A percentile compares a stretch with the other conserved stretches of the same genome.
Conservation (phyloP, 2,329 filamentous ascomycete genomes). For the Oidium heveae region DNA sequence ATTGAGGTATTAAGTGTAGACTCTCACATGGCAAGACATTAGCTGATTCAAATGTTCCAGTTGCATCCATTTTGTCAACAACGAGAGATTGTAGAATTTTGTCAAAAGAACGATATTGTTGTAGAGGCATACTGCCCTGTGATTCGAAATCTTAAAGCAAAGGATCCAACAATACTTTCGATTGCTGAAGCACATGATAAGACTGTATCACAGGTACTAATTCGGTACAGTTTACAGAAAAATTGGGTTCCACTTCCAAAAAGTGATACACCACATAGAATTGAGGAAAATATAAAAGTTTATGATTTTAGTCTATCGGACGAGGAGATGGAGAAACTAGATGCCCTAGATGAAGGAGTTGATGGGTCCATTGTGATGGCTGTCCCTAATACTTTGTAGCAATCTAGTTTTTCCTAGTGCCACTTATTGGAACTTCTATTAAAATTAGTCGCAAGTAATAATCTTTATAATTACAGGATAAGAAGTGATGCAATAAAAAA, state of each 20-base stretch:
- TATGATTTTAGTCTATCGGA: constrained; percentile 31
- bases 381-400: constrained; percentile 6
- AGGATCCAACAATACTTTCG: constrained; percentile 28
- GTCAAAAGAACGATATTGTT: constrained; percentile 22
- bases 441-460: too few species aligned
- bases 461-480: too few species aligned
- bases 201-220: constrained; percentile 36
- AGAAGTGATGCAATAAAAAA: too few species aligned
- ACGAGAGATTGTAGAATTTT: constrained; percentile 25
- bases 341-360: constrained; percentile 24
- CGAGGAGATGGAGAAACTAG: constrained; percentile 29
- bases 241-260: constrained; percentile 43
- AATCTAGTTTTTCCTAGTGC: not conserved
- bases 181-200: constrained; percentile 34
- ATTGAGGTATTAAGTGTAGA: constrained; percentile 28
- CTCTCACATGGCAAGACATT: not conserved
- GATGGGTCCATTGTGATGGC: constrained; percentile 16
- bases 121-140: constrained; percentile 28
- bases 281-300: constrained; percentile 32
- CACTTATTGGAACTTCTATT: too few species aligned
- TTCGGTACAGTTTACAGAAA: constrained; percentile 47
- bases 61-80: constrained; percentile 43
- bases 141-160: constrained; percentile 34
- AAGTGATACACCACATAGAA: constrained; percentile 32
- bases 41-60: constrained; percentile 24